A percentile compares a stretch with the other conserved stretches of the same genome.
phyloP scores from a whole-genome alignment of 2,329 filamentous ascomycete genomes.

The Chrysoporthe deuterocubensis region DNA sequence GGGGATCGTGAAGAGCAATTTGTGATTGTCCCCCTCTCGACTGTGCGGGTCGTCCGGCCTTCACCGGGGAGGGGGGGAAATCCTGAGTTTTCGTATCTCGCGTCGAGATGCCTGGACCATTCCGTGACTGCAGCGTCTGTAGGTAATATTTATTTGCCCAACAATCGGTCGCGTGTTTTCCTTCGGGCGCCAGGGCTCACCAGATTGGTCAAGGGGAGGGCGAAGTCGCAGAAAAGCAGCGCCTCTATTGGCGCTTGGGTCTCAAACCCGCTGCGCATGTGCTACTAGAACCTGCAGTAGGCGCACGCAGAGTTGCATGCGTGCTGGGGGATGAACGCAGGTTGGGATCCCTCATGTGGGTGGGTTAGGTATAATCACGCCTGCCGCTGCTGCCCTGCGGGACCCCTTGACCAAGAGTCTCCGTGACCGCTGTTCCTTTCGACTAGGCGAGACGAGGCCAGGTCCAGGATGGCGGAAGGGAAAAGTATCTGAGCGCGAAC shows the following conservation, averaged over 20 bases:
- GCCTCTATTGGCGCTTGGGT: conserved; percentile 26
- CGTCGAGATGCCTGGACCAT: conserved; percentile 13
- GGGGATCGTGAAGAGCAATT: conserved; percentile 14
- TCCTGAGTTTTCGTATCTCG: conserved; percentile 14
- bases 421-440: conserved; percentile 25
- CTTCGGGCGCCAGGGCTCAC: not conserved
- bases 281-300: conserved; percentile 22
- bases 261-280: conserved; percentile 16
- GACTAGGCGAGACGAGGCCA: conserved; percentile 4
- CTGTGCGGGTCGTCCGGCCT: conserved; percentile 26
- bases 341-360: conserved; percentile 19
- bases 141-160: conserved; percentile 8
- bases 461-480: conserved; percentile 21
- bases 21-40: conserved; percentile 16
- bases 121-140: conserved; percentile 12
- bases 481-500: conserved; percentile 3
- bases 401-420: conserved; percentile 24
- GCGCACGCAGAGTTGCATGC: conserved; percentile 18
- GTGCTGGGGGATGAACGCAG: conserved; percentile 18
- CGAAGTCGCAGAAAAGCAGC: conserved; percentile 18
- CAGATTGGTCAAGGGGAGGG: conserved; percentile 10
- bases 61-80: conserved; percentile 9
- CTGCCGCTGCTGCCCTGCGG: conserved; percentile 17
- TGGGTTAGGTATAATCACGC: conserved; percentile 24
- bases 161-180: conserved; percentile 3